Evolutionary conservation across 2,329 filamentous ascomycete species (phyloP), one percentile per base, ranked within the genome.

Genomic region (Reticulascus tulasneorum): DNA sequence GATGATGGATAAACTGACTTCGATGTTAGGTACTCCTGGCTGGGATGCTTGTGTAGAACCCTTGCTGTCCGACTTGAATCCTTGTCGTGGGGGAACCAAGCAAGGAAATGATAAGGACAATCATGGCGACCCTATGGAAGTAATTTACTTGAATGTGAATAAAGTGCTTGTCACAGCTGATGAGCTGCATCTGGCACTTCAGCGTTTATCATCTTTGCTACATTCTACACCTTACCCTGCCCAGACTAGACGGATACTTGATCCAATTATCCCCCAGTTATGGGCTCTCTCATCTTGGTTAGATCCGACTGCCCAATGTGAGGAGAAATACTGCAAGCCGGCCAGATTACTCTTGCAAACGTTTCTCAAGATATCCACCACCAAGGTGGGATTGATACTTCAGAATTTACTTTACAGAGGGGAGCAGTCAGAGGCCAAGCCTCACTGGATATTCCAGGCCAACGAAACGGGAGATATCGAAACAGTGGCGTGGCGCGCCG

Each of bases 211-310:
- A 23, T 64, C 69, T 1, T 58, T 87, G 2, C 53, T 80, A 2
- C 63, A 74, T 15, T 82, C 79, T 0, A 82, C 83, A 49, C 80
- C 81, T 0, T 82, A 84, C 37, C 77, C 81, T 0, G 79, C 79
- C 0, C 58, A 86, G 9, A 74, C 79, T 28, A 79, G 71, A 44
- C 67, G 83, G 33, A 61, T 87, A 1, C 56, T 86, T 3, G 62
- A 65, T 4, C 76, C 76, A 1, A 51, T 85, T 3, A 47, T 84
- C 4, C 56, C 79, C 5, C 73, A 81, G 2, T 59, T 87, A 0
- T 87, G 83, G 83, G 64, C 71, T 2, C 52, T 86, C 12, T 63
- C 74, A 1, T 74, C 73, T 6, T 78, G 77, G 68, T 49, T 58
- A 2, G 55, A 54, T 7, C 46, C 62, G 5, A 48, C 57, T 7